Conservation (phyloP, 2,329 filamentous ascomycete species). For the Drechslerella coelobrocha region DNA sequence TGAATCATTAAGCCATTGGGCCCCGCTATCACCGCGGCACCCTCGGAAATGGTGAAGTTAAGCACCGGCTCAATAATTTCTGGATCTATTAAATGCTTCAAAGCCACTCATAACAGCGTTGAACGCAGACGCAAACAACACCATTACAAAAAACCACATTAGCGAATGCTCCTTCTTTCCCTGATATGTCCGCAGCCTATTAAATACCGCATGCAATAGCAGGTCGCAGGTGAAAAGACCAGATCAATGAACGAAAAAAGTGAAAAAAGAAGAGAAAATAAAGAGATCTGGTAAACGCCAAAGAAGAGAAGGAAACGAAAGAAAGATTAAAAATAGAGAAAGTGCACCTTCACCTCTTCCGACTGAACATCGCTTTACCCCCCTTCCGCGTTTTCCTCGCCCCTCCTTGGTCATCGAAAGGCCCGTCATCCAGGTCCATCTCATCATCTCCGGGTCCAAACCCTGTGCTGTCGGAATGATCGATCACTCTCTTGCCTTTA, state of each 20-base stretch:
- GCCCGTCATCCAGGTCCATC: conserved; percentile 54
- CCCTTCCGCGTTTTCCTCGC: conserved; percentile 53
- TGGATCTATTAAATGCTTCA: conserved; percentile 29
- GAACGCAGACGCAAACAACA: conserved; percentile 43
- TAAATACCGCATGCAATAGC: conserved; percentile 9
- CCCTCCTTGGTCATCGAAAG: conserved; percentile 48
- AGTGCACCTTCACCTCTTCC: conserved; percentile 51
- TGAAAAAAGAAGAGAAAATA: not conserved
- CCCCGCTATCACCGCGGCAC: too few relatives aligned
- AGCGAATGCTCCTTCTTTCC: conserved; percentile 32
- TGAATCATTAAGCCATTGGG: too few relatives aligned
- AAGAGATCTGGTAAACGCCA: not conserved
- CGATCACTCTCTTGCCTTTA: conserved; percentile 55
- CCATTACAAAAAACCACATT: conserved; percentile 38
- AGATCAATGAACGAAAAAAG: not conserved
- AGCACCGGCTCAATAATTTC: conserved; percentile 22
- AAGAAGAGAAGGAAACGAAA: not conserved
- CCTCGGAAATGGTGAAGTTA: too few relatives aligned
- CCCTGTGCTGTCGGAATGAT: conserved; percentile 50
- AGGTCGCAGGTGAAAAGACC: not conserved
- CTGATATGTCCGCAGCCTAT: not conserved
- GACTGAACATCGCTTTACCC: conserved; percentile 51
- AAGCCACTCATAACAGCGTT: conserved; percentile 42
- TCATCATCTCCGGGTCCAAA: conserved; percentile 55
- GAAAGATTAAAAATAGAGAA: conserved; percentile 3